These are phyloP conservation scores for Annulohypoxylon truncatum DNA, from an alignment of 2,329 filamentous ascomycete species.

Conservation along the genomic window DNA sequence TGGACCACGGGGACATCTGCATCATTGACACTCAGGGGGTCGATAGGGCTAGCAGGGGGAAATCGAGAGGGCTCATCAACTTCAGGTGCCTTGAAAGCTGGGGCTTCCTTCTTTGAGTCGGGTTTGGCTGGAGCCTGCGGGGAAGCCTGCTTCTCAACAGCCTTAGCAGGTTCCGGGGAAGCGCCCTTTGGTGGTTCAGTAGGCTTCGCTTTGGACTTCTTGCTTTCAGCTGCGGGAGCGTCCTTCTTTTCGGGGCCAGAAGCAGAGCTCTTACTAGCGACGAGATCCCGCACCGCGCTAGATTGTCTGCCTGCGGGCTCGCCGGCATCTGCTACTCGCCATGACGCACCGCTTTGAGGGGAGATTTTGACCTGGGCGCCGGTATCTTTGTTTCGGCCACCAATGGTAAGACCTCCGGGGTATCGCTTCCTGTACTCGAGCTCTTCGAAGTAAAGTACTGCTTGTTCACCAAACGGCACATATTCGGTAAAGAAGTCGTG, in stretches of 20 bases:
- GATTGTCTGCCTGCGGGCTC: conserved; percentile 47
- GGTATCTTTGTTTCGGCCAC: conserved; percentile 66
- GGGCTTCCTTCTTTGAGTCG: conserved; percentile 44
- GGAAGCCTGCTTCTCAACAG: conserved; percentile 38
- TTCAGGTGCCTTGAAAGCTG: conserved; percentile 66
- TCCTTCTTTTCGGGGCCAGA: conserved; percentile 34
- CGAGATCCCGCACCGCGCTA: conserved; percentile 46
- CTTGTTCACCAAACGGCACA: conserved; percentile 92
- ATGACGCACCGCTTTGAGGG: conserved; percentile 85
- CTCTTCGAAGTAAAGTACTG: conserved; percentile 95
- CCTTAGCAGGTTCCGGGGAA: conserved; percentile 25
- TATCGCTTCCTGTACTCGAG: conserved; percentile 91
- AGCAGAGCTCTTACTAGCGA: conserved; percentile 46
- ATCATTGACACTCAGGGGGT: conserved; percentile 79
- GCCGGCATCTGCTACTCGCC: conserved; percentile 55
- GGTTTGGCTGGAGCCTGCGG: background rate
- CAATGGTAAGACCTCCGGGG: conserved; percentile 59
- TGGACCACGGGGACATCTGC: conserved; percentile 89
- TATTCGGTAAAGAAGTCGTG: conserved; percentile 99
- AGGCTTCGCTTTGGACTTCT: conserved; percentile 49
- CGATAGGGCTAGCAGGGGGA: conserved; percentile 76
- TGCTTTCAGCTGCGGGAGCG: conserved; percentile 45
- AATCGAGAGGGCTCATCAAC: conserved; percentile 74
- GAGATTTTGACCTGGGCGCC: conserved; percentile 84
- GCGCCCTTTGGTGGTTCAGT: conserved; percentile 49